These are phyloP conservation scores for Rhizopus stolonifer DNA, from an alignment of 371 early-diverging fungal species.

Conservation along the genomic window DNA sequence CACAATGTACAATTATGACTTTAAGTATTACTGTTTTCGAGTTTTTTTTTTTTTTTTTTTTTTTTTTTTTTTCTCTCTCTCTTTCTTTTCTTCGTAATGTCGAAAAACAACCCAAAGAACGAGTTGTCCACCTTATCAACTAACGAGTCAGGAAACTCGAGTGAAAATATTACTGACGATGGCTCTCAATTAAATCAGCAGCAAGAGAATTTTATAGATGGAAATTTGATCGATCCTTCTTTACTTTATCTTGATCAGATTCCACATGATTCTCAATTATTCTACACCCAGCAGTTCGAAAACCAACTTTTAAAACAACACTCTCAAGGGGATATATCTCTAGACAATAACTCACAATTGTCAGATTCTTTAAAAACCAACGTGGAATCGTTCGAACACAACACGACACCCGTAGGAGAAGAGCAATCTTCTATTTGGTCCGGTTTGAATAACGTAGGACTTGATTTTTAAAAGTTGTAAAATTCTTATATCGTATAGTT, in stretches of 20 bases:
- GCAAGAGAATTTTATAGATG: background rate
- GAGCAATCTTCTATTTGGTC: conserved; percentile 37
- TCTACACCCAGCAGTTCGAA: conserved; percentile 30
- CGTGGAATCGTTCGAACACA: conserved; percentile 17
- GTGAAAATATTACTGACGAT: conserved; percentile 13
- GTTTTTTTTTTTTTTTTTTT: background rate
- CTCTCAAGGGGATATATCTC: background rate
- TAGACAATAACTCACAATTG: background rate
- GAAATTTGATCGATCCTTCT: conserved; percentile 31
- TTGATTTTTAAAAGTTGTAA: background rate
- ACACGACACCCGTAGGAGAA: conserved; percentile 15
- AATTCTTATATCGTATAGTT: conserved; percentile 27
- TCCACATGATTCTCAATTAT: conserved; percentile 30
- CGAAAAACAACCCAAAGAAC: background rate
- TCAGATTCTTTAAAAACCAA: background rate
- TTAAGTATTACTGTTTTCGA: too few relatives aligned
- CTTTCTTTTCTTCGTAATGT: conserved; percentile 1
- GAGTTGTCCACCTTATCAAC: conserved; percentile 19
- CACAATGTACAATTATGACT: too few relatives aligned
- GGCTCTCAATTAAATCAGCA: conserved; percentile 14
- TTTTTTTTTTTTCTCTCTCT: background rate
- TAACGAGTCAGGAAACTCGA: conserved; percentile 17
- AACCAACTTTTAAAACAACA: conserved; percentile 17
- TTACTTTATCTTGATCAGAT: conserved; percentile 43
- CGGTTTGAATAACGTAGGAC: conserved; percentile 42